Conservation (phyloP, 108 stramenopile genomes). For the Pseudonitzschia multiseries region DNA sequence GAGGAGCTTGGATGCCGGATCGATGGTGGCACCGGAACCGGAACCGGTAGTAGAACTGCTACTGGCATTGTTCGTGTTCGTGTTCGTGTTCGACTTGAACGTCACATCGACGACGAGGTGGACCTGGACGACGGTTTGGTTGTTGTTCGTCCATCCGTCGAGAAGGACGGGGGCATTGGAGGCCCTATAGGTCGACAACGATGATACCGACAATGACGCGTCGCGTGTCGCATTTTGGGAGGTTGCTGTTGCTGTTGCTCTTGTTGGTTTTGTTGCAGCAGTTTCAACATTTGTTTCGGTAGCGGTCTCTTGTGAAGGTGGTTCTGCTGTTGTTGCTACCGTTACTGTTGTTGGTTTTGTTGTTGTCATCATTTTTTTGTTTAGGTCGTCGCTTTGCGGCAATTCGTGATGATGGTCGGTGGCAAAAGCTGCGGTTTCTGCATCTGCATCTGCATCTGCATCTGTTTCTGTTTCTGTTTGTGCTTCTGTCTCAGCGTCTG, state of each 20-base stretch:
- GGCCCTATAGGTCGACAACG: conserved; percentile 2
- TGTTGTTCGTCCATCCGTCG: background rate
- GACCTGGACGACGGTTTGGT: too few species aligned
- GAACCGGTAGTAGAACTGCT: too few species aligned
- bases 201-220: too few species aligned
- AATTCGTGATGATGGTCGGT: background rate
- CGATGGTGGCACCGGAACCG: background rate
- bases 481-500: background rate
- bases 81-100: too few species aligned
- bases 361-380: background rate
- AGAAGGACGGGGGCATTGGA: conserved; percentile 8
- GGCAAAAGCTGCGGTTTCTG: background rate
- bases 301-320: too few species aligned
- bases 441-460: background rate
- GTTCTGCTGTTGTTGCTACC: too few species aligned
- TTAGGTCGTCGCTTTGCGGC: background rate
- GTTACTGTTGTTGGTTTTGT: too few species aligned
- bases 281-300: background rate
- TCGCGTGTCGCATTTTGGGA: too few species aligned
- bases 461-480: background rate
- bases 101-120: conserved; percentile 29
- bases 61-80: too few species aligned
- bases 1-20: conserved; percentile 26
- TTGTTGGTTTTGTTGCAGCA: background rate
- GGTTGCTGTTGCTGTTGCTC: too few species aligned